Conservation (phyloP, 768 basidiomycete genomes). For the Amanita molliuscula region DNA sequence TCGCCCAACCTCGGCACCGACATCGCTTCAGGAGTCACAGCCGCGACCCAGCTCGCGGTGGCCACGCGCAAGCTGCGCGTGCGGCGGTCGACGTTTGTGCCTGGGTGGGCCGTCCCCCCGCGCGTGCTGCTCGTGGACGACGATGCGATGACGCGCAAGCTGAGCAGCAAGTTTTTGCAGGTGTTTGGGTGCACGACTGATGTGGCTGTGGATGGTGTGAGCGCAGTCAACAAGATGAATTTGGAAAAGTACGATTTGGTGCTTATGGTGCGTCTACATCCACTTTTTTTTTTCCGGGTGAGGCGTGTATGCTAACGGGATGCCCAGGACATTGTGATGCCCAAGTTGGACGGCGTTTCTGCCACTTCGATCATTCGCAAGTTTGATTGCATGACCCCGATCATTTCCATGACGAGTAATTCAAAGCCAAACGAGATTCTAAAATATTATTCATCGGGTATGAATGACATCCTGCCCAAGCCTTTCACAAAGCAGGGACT, state of each 20-base stretch:
- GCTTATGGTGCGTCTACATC: constrained; percentile 63
- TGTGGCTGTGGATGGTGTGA: constrained; percentile 87
- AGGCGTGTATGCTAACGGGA: background rate
- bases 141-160: constrained; percentile 80
- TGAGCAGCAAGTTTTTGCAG: constrained; percentile 89
- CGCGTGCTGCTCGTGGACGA: constrained; percentile 91
- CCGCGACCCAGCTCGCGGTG: constrained; percentile 12
- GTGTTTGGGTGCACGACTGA: constrained; percentile 94
- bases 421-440: constrained; percentile 89
- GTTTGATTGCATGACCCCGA: constrained; percentile 92
- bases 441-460: constrained; percentile 83
- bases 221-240: constrained; percentile 95
- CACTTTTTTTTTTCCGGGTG: constrained; percentile 5
- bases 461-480: constrained; percentile 96
- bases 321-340: constrained; percentile 88
- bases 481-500: constrained; percentile 95
- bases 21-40: constrained; percentile 13
- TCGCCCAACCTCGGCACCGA: constrained; percentile 14
- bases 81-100: constrained; percentile 71
- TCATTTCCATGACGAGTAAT: constrained; percentile 97
- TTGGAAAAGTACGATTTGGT: constrained; percentile 92
- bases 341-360: constrained; percentile 76
- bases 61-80: constrained; percentile 46
- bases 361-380: constrained; percentile 91
- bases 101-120: constrained; percentile 87